Percentiles rank a stretch among this genome's conserved stretches.
Conservation (phyloP, 805 yeast species). For the Candida michaelii region DNA sequence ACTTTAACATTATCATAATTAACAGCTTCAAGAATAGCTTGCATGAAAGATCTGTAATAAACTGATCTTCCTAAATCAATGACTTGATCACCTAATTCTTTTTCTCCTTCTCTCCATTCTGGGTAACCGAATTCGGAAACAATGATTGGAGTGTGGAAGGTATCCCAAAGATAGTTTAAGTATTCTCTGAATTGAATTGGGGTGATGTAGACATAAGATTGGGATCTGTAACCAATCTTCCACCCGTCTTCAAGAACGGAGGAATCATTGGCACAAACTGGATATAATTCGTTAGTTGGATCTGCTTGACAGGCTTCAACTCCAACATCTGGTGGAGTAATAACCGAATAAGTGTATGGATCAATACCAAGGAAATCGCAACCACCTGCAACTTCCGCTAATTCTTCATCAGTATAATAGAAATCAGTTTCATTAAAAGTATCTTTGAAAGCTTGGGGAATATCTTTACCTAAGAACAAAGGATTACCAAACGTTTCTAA, state of each 20-base stretch:
- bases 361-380: slow-evolving; percentile 35
- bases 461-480: slow-evolving; percentile 28
- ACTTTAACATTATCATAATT: slow-evolving; percentile 26
- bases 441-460: slow-evolving; percentile 23
- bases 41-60: slow-evolving; percentile 28
- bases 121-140: slow-evolving; percentile 37
- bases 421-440: slow-evolving; percentile 18
- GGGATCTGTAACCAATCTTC: slow-evolving; percentile 22
- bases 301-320: slow-evolving; percentile 24
- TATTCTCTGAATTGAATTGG: slow-evolving; percentile 24
- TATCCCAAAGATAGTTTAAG: slow-evolving; percentile 26
- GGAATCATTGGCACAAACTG: slow-evolving; percentile 22
- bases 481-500: slow-evolving; percentile 30
- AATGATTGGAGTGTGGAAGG: slow-evolving; percentile 24
- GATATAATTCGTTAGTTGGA: slow-evolving; percentile 21
- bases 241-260: slow-evolving; percentile 18
- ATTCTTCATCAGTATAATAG: slow-evolving; percentile 26
- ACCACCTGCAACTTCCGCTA: slow-evolving; percentile 20
- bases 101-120: slow-evolving; percentile 28
- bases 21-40: slow-evolving; percentile 23
- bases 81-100: slow-evolving; percentile 23
- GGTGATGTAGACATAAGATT: slow-evolving; percentile 22
- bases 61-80: slow-evolving; percentile 28
- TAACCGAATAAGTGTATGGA: slow-evolving; percentile 24
- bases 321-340: slow-evolving; percentile 21